Evolutionary conservation across 225 moss, liverwort and hornwort species (phyloP).

Genomic region (Antitrichia curtipendula): DNA sequence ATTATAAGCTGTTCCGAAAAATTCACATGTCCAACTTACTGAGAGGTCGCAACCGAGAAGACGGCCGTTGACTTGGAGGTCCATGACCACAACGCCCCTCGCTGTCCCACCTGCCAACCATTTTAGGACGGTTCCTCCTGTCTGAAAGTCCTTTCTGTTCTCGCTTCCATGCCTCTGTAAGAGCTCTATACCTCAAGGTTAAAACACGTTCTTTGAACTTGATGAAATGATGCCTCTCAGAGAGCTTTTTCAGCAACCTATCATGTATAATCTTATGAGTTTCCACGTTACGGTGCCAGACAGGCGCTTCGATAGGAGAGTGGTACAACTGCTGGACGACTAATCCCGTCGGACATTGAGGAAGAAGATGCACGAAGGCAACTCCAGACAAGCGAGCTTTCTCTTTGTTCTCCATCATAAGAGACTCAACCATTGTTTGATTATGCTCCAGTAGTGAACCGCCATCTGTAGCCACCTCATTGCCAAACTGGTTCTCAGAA

Average conservation of each 20-base stretch:
- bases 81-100: slow-evolving; percentile 12
- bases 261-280: slow-evolving; percentile 10
- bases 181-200: slow-evolving; percentile 37
- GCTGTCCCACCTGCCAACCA: slow-evolving; percentile 20
- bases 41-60: slow-evolving; percentile 19
- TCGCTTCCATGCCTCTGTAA: slow-evolving; percentile 34
- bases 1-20: not conserved
- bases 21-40: not conserved
- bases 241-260: slow-evolving; percentile 25
- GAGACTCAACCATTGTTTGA: not conserved
- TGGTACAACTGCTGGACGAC: not conserved
- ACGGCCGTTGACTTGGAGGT: slow-evolving; percentile 30
- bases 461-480: not conserved
- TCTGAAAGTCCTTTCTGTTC: slow-evolving; percentile 20
- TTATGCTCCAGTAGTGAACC: not conserved
- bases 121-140: slow-evolving; percentile 21
- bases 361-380: slow-evolving; percentile 20
- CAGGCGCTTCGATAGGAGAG: slow-evolving; percentile 25
- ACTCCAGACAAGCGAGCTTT: slow-evolving; percentile 23
- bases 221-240: slow-evolving; percentile 3
- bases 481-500: not conserved
- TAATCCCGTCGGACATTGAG: not conserved
- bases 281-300: slow-evolving; percentile 30
- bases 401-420: slow-evolving; percentile 34
- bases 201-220: slow-evolving; percentile 40